Percentiles rank a stretch among this genome's conserved stretches.
These are phyloP conservation scores for Exophiala lecanii-corni DNA, from an alignment of 2,329 filamentous ascomycete species.

Conservation along the genomic window DNA sequence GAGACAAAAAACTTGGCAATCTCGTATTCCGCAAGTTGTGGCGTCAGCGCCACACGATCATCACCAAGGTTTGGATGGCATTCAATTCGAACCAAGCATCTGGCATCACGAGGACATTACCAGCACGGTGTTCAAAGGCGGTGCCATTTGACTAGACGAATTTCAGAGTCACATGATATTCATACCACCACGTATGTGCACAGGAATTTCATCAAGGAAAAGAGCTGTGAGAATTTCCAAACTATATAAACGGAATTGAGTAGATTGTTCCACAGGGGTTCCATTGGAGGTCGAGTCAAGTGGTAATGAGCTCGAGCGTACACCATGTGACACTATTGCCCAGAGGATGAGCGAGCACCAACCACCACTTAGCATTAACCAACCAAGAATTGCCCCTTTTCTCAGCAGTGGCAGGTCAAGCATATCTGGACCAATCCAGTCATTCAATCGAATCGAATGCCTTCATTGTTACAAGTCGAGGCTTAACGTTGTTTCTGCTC, in stretches of 20 bases:
- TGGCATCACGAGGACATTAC: too few species aligned
- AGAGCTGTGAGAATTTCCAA: slow-evolving; percentile 3
- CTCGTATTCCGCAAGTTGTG: too few species aligned
- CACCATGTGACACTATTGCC: slow-evolving; percentile 3
- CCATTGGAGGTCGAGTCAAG: not conserved
- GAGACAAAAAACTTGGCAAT: too few species aligned
- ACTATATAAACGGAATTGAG: slow-evolving; percentile 5
- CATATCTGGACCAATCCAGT: slow-evolving; percentile 15
- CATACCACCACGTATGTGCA: too few species aligned
- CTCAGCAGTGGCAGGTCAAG: slow-evolving; percentile 20
- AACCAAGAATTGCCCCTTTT: slow-evolving; percentile 6
- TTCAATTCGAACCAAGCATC: too few species aligned
- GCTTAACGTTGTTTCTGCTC: slow-evolving; percentile 14
- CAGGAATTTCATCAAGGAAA: slow-evolving; percentile 2
- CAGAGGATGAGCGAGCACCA: slow-evolving; percentile 17
- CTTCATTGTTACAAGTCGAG: slow-evolving; percentile 22
- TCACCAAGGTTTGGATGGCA: too few species aligned
- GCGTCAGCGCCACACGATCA: too few species aligned
- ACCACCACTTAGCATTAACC: slow-evolving; percentile 11
- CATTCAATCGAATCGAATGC: slow-evolving; percentile 8
- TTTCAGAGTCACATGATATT: too few species aligned
- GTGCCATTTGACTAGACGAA: too few species aligned
- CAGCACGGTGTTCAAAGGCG: too few species aligned
- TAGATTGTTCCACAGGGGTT: slow-evolving; percentile 8
- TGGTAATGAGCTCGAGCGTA: slow-evolving; percentile 22